Percentiles rank a stretch among this genome's conserved stretches.
Evolutionary conservation across 345 rosid genomes (phyloP).

Genomic region (Raphanus sativus): DNA sequence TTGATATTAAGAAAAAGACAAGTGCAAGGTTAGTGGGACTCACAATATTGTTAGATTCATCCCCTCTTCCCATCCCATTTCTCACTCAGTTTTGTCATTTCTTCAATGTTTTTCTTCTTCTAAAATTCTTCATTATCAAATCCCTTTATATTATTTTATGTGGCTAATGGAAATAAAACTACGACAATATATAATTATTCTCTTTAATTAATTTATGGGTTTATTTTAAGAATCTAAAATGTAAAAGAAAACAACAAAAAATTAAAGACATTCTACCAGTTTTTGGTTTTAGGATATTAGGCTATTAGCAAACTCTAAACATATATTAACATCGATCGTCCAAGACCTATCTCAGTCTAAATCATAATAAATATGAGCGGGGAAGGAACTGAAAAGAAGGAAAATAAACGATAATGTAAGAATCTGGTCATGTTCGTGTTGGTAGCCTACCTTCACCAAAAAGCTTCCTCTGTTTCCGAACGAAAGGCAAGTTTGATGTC

Average conservation of each 20-base stretch:
- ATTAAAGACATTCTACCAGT: neutral
- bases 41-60: constrained; percentile 33
- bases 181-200: constrained; percentile 6
- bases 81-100: constrained; percentile 31
- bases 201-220: neutral
- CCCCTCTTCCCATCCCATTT: constrained; percentile 38
- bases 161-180: neutral
- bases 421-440: constrained; percentile 28
- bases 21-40: constrained; percentile 23
- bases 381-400: neutral
- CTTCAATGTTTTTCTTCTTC: neutral
- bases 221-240: neutral
- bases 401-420: constrained; percentile 15
- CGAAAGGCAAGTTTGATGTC: constrained; percentile 12
- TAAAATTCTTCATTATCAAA: neutral
- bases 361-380: constrained; percentile 1
- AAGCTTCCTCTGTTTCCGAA: constrained; percentile 25
- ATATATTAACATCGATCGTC: constrained; percentile 18
- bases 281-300: constrained; percentile 9
- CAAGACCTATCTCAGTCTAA: neutral
- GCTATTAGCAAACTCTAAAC: constrained; percentile 1
- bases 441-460: constrained; percentile 40
- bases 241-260: neutral
- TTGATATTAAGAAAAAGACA: neutral
- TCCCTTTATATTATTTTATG: neutral